Base-by-base conservation (phyloP, 495 filamentous ascomycete genomes). In the Apiosordaria backusii region DNA sequence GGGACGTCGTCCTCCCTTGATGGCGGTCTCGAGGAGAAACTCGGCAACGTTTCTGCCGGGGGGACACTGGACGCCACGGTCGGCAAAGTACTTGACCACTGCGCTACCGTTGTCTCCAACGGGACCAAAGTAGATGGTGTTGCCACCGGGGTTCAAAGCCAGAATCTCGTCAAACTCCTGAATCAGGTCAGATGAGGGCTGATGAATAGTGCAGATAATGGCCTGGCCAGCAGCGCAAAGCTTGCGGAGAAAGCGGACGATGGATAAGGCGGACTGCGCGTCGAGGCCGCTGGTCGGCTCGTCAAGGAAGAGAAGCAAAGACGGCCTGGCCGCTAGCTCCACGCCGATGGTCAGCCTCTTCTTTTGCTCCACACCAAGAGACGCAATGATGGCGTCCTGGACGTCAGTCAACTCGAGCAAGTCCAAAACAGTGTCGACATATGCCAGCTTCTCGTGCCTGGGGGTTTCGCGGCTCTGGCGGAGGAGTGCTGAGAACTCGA, bases 391-490 rank as follows among this genome's bases (percentile, higher is more conserved):
- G 15, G 92, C 91, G 67, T 97, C 91, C 9, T 92, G 87, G 65
- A 91, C 90, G 19, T 89, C 85, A 63, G 89, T 81, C 84, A 97
- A 91, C 52, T 91, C 89, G 13, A 97, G 82, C 61, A 96, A 83
- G 68, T 90, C 88, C 65, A 97, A 92, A 61, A 97, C 90, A 74
- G 92, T 90, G 60, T 96, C 89, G 16, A 93, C 93, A 70, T 95
- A 96, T 0, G 82, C 89, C 9, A 91, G 72, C 77, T 96, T 97
- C 70, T 97, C 91, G 50, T 85, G 71, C 15, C 82, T 82, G 1
- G 89, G 78, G 4, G 83, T 81, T 3, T 82, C 82, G 1, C 85
- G 87, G 7, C 89, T 87, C 72, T 97, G 94, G 27, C 93, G 88
- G 4, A 97, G 81, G 22, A 92, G 72, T 19, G 93, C 93, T 23